Evolutionary conservation across 306 rosid genomes (phyloP).

Genomic region (Lathyrus sativus): DNA sequence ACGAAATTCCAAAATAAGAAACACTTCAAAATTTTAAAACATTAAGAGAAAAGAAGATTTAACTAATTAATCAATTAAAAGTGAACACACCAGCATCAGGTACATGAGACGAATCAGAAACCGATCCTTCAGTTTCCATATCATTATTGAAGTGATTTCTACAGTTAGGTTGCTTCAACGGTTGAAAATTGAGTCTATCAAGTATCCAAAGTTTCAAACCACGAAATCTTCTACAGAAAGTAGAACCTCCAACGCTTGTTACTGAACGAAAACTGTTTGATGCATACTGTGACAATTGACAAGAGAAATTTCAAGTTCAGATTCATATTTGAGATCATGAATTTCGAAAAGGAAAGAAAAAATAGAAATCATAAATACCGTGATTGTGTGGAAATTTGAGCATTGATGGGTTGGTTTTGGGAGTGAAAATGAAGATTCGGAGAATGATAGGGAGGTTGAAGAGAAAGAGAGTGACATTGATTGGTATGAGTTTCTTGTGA

Average conservation of each 20-base stretch:
- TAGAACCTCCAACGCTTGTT: slow-evolving; percentile 46
- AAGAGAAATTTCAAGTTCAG: background rate
- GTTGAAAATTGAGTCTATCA: slow-evolving; percentile 53
- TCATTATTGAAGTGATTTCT: slow-evolving; percentile 41
- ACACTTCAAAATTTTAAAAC: slow-evolving; percentile 3
- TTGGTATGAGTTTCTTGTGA: slow-evolving; percentile 1
- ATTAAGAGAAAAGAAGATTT: slow-evolving; percentile 4
- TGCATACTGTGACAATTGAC: slow-evolving; percentile 45
- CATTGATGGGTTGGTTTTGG: slow-evolving; percentile 37
- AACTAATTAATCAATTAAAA: background rate
- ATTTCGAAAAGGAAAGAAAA: background rate
- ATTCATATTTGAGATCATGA: background rate
- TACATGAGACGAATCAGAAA: slow-evolving; percentile 39
- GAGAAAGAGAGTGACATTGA: slow-evolving; percentile 50
- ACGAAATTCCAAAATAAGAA: background rate
- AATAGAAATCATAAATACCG: slow-evolving; percentile 30
- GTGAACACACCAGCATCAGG: slow-evolving; percentile 37
- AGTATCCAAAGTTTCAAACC: slow-evolving; percentile 65
- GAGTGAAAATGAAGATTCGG: slow-evolving; percentile 41
- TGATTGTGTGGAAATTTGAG: slow-evolving; percentile 37
- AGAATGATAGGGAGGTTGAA: slow-evolving; percentile 37
- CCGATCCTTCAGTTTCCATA: slow-evolving; percentile 41
- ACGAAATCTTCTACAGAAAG: slow-evolving; percentile 56
- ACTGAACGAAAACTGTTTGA: slow-evolving; percentile 35
- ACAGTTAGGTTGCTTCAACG: slow-evolving; percentile 42